Evolutionary conservation across 148 eudicot species (phyloP).

Genomic region (Arctostaphylos glauca): DNA sequence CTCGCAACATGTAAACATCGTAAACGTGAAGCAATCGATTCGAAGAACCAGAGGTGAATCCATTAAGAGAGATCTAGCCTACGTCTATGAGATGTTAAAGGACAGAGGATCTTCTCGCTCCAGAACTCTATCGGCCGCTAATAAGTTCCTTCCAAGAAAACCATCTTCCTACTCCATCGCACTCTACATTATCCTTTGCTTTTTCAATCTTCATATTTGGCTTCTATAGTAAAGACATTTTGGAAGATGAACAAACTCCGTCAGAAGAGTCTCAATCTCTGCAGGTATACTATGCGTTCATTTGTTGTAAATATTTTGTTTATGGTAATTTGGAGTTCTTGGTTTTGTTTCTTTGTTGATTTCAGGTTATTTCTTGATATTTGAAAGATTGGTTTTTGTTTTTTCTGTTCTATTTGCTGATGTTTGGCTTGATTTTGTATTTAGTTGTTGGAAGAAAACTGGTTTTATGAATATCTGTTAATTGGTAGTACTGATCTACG

Average conservation of each 20-base stretch:
- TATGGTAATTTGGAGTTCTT: neutral
- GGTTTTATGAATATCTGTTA: neutral
- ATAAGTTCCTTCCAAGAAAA: too few relatives aligned
- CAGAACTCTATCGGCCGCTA: too few relatives aligned
- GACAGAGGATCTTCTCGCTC: too few relatives aligned
- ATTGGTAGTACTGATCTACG: neutral
- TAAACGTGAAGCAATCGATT: neutral
- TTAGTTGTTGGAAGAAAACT: neutral
- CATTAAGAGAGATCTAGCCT: neutral
- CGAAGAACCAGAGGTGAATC: neutral
- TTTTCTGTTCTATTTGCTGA: neutral
- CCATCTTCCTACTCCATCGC: too few relatives aligned
- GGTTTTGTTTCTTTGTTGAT: neutral
- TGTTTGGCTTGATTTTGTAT: neutral
- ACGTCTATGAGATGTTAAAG: neutral
- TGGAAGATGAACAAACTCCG: too few relatives aligned
- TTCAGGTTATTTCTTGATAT: neutral
- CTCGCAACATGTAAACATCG: neutral
- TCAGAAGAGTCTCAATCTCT: too few relatives aligned
- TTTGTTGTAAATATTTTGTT: too few relatives aligned
- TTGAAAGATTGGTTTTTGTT: neutral
- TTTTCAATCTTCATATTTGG: too few relatives aligned
- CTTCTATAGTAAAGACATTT: too few relatives aligned
- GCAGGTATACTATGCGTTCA: too few relatives aligned
- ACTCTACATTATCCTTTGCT: too few relatives aligned